Base-by-base conservation (phyloP, 257 asterid species). In the Striga asiatica region DNA sequence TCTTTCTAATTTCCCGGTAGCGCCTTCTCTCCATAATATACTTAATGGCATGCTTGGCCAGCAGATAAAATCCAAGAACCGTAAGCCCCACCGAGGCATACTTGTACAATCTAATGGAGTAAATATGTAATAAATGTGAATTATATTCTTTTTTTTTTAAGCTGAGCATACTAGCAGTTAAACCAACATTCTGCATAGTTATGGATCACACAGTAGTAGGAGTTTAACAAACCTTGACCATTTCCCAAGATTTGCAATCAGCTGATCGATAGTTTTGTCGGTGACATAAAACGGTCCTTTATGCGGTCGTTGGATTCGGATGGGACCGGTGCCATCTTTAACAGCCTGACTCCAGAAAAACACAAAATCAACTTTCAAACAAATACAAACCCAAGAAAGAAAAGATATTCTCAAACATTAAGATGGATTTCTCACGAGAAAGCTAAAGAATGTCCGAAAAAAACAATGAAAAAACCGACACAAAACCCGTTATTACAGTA, bases 221-320 rank as follows among this genome's bases (percentile, higher is more conserved):
- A 47, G 61, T 34, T 42, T 9, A 29, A 56, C 19, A 49, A 56
- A 91, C 99, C 97, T 92, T 60, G 99, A 88, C 99, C 97, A 92
- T 70, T 74, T 92, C 71, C 99, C 99, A 61, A 87, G 93, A 78
- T 85, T 92, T 42, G 85, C 85, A 66, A 88, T 84, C 74, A 92
- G 85, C 80, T 92, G 95, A 65, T 92, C 95, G 71, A 88, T 76
- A 65, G 91, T 72, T 74, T 84, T 88, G 69, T 77, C 91, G 50
- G 97, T 72, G 55, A 88, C 95, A 66, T 84, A 88, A 79, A 88
- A 92, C 10, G 99, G 99, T 66, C 99, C 97, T 69, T 92, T 88
- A 46, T 76, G 82, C 21, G 97, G 95, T 54, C 82, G 79, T 81
- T 88, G 99, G 60, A 92, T 79, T 53, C 97, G 83, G 65, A 92